Evolutionary conservation across 2,329 filamentous ascomycete species (phyloP), one percentile per base, ranked within the genome.

Genomic region (Microcera coccophila): DNA sequence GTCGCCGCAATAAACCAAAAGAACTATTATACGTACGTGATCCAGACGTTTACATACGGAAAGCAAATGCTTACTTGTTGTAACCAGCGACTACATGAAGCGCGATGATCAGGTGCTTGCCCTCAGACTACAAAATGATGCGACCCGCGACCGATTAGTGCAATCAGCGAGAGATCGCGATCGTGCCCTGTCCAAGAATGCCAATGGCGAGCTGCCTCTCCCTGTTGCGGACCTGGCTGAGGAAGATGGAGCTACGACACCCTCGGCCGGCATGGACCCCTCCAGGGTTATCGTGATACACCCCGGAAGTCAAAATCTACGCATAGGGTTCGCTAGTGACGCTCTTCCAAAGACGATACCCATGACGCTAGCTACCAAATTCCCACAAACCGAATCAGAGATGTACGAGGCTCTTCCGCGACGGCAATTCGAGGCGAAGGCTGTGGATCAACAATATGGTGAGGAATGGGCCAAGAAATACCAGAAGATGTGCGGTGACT

Each of bases 1-100:
- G 83, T 95, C 44, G 78, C 81, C 33, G 88, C 93, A 59, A 98
- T 98, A 69, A 98, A 98, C 64, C 93, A 98, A 67, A 98, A 98
- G 73, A 98, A 98, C 67, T 98, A 98, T 68, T 96, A 96, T 66
- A 95, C 90, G 88, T 93, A 76, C 48, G 82, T 72, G 22, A 29
- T 17, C 28, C 24, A 38, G 15, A 11, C 12, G 18, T 15, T 9
- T 22, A 39, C 17, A 20, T 31, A 32, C 41, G 35, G 38, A 16
- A 17, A n/a, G 26, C 19, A 14, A 26, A 39, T 29, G 36, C 24
- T 19, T 44, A 29, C 52, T 61, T 39, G 59, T 49, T 34, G 34
- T 44, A 35, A 41, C 22, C 55, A 95, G 90, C 48, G 93, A 98
- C 63, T 98, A 95, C 59, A 87, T 98, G 70, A 98, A 98, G 73